Percentiles rank a stretch among this genome's conserved stretches.
phyloP scores from a whole-genome alignment of 2,329 filamentous ascomycete species.

The Colletotrichum sp. region DNA sequence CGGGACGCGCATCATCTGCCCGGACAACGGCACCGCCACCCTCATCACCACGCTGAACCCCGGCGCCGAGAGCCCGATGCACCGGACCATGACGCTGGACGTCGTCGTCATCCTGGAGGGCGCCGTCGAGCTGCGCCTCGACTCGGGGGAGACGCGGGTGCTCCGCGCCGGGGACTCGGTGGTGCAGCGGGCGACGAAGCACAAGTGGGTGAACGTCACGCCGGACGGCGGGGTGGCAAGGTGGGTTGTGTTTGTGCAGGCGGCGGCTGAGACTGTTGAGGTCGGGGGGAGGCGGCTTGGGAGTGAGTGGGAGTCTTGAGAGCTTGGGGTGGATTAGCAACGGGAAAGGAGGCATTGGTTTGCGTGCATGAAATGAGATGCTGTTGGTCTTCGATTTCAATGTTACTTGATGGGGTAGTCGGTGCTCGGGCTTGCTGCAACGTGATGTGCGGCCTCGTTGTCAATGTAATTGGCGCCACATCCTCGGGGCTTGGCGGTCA shows the following conservation, averaged over 20 bases:
- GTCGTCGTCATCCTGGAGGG: conserved; percentile 62
- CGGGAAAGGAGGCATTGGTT: too few relatives aligned
- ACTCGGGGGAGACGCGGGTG: conserved; percentile 50
- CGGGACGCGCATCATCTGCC: background rate
- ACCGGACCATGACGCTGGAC: conserved; percentile 58
- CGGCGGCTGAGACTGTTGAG: background rate
- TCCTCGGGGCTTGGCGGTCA: background rate
- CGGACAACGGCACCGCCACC: background rate
- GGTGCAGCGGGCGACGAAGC: conserved; percentile 61
- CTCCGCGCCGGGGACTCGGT: conserved; percentile 57
- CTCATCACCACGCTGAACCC: background rate
- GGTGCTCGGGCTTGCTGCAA: background rate
- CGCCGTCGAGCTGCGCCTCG: conserved; percentile 53
- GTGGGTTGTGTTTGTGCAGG: background rate
- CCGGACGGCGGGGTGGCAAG: background rate
- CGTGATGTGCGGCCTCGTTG: background rate
- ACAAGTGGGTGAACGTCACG: conserved; percentile 54
- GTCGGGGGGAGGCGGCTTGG: background rate
- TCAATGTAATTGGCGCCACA: background rate
- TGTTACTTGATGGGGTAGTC: too few relatives aligned
- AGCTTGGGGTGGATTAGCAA: background rate
- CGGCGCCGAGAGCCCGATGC: conserved; percentile 39
- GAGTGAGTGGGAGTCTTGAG: background rate
- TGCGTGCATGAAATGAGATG: too few relatives aligned
- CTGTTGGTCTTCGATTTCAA: background rate